Base-by-base conservation (phyloP, 176 grass and related monocot species). In the Oryza glaberrima region DNA sequence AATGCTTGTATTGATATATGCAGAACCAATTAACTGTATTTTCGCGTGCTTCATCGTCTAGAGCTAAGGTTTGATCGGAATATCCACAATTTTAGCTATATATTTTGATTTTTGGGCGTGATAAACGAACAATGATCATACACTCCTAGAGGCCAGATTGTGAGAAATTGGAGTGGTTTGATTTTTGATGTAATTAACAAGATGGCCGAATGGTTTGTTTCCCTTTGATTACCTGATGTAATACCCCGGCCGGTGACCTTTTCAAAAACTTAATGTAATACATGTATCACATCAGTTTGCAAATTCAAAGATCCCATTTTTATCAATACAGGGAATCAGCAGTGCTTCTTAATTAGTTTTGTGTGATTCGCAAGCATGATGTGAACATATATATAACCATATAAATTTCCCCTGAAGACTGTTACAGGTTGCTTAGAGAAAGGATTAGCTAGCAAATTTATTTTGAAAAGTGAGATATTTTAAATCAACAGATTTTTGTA, bases 1-100 rank as follows among this genome's bases (percentile, higher is more conserved):
- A 84, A 88, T 73, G 58, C 40, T 43, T 60, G 36, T 52, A 56
- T 56, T 56, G 14, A 19, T 56, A 26, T 67, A 35, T 35, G 7
- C 7, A 75, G 2, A 35, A 75, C 70, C 9, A 5, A 49, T 4
- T 49, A 4, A 35, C 34, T 35, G 34, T 35, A 51, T 1, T 51
- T 51, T 51, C 13, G 13, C 16, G 12, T 51, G 48, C 14, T 51
- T 12, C 48, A 16, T 51, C 3, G 12, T 51, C 10, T 46, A 46
- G 3, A 35, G 43, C 47, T 34, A 23, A 26, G 26, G 26, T 26
- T 26, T 26, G 26, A 26, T 26, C 26, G 26, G 26, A 26, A 26
- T 26, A 26, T 26, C 26, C 26, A 26, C 26, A 26, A 26, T 3
- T 56, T 58, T 17, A 58, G 52, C 6, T 23, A 11, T 23, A 23